These are phyloP conservation scores for Chaetoceros muelleri DNA, from an alignment of 108 stramenopile species.

Conservation along the genomic window DNA sequence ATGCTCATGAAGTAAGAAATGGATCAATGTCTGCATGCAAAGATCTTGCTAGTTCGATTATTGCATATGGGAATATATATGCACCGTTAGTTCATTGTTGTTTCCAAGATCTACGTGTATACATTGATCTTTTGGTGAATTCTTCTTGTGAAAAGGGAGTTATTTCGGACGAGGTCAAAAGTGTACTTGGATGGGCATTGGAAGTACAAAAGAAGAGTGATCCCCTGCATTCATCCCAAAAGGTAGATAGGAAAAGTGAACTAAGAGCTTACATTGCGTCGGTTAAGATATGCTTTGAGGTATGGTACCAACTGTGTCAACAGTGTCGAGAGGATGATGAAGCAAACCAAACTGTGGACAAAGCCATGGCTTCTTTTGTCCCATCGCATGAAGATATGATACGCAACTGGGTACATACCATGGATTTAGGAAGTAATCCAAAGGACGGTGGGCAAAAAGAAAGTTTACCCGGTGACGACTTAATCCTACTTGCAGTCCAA, in stretches of 20 bases:
- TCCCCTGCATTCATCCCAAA: conserved; percentile 6
- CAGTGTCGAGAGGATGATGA: background rate
- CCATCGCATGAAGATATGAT: conserved; percentile 14
- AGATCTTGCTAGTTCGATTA: conserved; percentile 21
- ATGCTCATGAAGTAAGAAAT: conserved; percentile 16
- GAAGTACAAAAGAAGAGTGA: conserved; percentile 16
- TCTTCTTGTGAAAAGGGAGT: background rate
- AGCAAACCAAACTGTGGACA: background rate
- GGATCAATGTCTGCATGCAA: conserved; percentile 2
- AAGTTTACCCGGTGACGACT: conserved; percentile 66
- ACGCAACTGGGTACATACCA: conserved; percentile 19
- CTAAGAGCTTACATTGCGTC: conserved; percentile 56
- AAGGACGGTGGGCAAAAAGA: conserved; percentile 55
- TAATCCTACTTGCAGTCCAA: conserved; percentile 40
- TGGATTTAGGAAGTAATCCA: conserved; percentile 13
- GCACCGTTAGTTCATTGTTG: conserved; percentile 42
- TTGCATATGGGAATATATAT: conserved; percentile 39
- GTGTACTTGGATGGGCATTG: conserved; percentile 28
- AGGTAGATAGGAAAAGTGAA: conserved; percentile 25
- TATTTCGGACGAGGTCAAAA: conserved; percentile 11
- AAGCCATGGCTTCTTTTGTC: conserved; percentile 10
- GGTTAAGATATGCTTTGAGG: conserved; percentile 12
- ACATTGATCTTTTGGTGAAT: conserved; percentile 5
- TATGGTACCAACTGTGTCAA: background rate
- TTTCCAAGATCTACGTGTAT: conserved; percentile 50